phyloP scores from a whole-genome alignment of 306 rosid species.

The Gastrolobium bilobum region DNA sequence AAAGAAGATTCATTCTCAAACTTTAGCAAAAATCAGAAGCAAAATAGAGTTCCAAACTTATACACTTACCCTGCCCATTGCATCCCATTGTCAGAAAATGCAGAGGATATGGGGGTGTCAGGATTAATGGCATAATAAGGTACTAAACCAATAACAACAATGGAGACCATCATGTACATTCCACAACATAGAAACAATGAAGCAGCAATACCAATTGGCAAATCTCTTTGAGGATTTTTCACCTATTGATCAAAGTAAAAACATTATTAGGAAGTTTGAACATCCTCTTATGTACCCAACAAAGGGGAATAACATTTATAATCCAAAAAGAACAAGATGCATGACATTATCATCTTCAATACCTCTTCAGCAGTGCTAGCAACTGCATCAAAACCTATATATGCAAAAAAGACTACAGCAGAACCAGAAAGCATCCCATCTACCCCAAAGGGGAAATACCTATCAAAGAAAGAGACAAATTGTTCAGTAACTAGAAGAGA shows the following conservation, averaged over 20 bases:
- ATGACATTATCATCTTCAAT: conserved; percentile 7
- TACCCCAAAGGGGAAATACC: conserved; percentile 90
- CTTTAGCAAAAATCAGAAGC: not conserved
- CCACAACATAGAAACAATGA: conserved; percentile 86
- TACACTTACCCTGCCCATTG: conserved; percentile 95
- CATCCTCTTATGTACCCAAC: conserved; percentile 15
- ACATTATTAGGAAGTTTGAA: conserved; percentile 34
- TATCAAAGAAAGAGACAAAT: conserved; percentile 43
- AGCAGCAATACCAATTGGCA: conserved; percentile 88
- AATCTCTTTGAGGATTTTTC: conserved; percentile 93
- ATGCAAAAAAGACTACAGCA: conserved; percentile 92
- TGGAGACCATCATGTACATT: conserved; percentile 85
- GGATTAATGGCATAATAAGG: conserved; percentile 89
- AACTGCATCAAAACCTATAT: conserved; percentile 90
- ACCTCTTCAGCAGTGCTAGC: conserved; percentile 97
- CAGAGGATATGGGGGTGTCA: conserved; percentile 90
- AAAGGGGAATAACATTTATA: not conserved
- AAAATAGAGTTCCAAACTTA: conserved; percentile 14
- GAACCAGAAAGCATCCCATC: conserved; percentile 99
- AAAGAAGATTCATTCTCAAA: not conserved
- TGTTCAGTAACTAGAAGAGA: conserved; percentile 23
- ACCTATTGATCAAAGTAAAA: conserved; percentile 65
- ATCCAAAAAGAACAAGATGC: conserved; percentile 10
- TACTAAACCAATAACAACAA: conserved; percentile 89
- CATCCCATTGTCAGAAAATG: conserved; percentile 88